phyloP scores from a whole-genome alignment of 2,329 filamentous ascomycete species.

The Pseudocercospora musae region DNA sequence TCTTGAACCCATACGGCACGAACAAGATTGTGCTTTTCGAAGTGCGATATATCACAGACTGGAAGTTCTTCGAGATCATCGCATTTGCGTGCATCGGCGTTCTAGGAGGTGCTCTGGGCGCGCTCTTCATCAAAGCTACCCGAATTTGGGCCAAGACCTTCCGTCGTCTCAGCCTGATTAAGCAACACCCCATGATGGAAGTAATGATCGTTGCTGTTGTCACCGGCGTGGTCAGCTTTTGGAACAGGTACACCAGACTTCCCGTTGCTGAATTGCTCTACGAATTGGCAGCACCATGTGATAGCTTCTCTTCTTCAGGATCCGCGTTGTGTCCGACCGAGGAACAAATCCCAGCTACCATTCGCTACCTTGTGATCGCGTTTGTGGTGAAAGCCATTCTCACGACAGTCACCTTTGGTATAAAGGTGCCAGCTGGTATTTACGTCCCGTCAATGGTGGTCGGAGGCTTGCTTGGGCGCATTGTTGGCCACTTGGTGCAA shows the following conservation, averaged over 20 bases:
- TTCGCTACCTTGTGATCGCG: slow-evolving; percentile 68
- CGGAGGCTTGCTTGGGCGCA: slow-evolving; percentile 83
- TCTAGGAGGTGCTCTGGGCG: slow-evolving; percentile 78
- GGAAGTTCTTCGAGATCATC: slow-evolving; percentile 87
- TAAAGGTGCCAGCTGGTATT: slow-evolving; percentile 94
- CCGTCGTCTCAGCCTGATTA: slow-evolving; percentile 75
- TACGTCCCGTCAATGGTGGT: slow-evolving; percentile 99
- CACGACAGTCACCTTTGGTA: slow-evolving; percentile 88
- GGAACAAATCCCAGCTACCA: slow-evolving; percentile 74
- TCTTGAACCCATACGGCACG: slow-evolving; percentile 92
- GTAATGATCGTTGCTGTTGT: slow-evolving; percentile 82
- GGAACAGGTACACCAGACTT: slow-evolving; percentile 86
- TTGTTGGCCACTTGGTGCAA: slow-evolving; percentile 82
- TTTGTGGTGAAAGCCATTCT: slow-evolving; percentile 87
- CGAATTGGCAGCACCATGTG: slow-evolving; percentile 85
- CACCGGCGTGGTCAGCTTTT: slow-evolving; percentile 83
- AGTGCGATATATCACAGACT: slow-evolving; percentile 84
- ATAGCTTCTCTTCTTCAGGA: slow-evolving; percentile 62
- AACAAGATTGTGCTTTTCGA: slow-evolving; percentile 96
- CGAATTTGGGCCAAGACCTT: slow-evolving; percentile 86
- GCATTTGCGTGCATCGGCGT: slow-evolving; percentile 84
- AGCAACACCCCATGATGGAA: slow-evolving; percentile 78
- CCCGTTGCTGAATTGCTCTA: slow-evolving; percentile 87
- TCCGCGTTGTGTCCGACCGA: slow-evolving; percentile 74
- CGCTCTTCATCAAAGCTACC: slow-evolving; percentile 94